Conservation (phyloP, 495 filamentous ascomycete genomes). For the Rusavskia elegans region DNA sequence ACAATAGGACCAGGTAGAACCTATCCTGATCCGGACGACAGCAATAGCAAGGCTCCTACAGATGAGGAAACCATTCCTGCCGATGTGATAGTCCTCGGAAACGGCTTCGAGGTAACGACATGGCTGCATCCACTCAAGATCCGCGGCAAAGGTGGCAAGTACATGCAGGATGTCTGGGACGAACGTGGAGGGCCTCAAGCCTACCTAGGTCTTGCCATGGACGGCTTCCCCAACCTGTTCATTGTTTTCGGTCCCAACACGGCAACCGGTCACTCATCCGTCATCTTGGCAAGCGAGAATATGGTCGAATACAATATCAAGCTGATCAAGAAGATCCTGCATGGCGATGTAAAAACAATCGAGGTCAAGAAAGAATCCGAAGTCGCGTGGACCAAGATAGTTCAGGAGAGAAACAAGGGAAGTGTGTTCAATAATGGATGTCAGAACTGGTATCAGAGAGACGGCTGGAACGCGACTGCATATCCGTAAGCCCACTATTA, state of each 20-base stretch:
- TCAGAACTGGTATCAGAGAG: slow-evolving; percentile 39
- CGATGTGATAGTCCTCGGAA: slow-evolving; percentile 43
- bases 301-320: slow-evolving; percentile 32
- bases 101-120: slow-evolving; percentile 35
- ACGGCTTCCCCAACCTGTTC: slow-evolving; percentile 56
- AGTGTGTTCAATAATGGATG: slow-evolving; percentile 40
- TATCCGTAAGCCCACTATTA: slow-evolving; percentile 34
- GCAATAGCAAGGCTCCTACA: slow-evolving; percentile 12
- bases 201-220: slow-evolving; percentile 47
- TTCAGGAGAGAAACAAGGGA: slow-evolving; percentile 35
- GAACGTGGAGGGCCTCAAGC: slow-evolving; percentile 40
- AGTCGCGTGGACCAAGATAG: slow-evolving; percentile 31
- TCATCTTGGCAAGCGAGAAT: slow-evolving; percentile 45
- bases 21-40: slow-evolving; percentile 25
- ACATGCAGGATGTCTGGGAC: slow-evolving; percentile 37
- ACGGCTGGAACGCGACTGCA: slow-evolving; percentile 42
- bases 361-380: slow-evolving; percentile 37
- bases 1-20: slow-evolving; percentile 34
- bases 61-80: slow-evolving; percentile 33
- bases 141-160: slow-evolving; percentile 29
- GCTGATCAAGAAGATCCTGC: slow-evolving; percentile 26
- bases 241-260: slow-evolving; percentile 52
- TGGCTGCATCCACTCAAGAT: slow-evolving; percentile 25
- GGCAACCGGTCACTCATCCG: slow-evolving; percentile 44
- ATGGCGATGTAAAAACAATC: slow-evolving; percentile 23